Conservation (phyloP, 768 basidiomycete genomes). For the Calocybe cyanea region DNA sequence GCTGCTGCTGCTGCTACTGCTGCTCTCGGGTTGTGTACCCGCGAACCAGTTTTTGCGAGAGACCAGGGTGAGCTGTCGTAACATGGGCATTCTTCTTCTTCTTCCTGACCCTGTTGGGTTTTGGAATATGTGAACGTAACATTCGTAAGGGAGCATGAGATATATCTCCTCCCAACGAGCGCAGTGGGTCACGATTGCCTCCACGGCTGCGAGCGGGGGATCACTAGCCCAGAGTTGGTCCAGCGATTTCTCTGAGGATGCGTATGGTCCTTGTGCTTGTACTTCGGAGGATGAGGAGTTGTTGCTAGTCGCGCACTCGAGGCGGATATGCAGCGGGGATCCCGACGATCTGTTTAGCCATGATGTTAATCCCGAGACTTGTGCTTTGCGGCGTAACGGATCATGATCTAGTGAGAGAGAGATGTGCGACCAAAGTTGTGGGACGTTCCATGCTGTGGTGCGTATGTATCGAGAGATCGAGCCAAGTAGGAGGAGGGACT, state of each 20-base stretch:
- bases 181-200: conserved; percentile 3
- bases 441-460: conserved; percentile 5
- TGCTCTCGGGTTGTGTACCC: not conserved
- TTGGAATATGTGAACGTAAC: not conserved
- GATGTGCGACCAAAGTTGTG: conserved; percentile 11
- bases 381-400: not conserved
- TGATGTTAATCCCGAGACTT: conserved; percentile 2
- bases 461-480: conserved; percentile 8
- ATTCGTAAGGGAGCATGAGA: conserved; percentile 4
- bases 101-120: not conserved
- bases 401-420: not conserved
- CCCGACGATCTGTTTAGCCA: conserved; percentile 9
- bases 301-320: not conserved
- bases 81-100: not conserved
- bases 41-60: not conserved
- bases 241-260: not conserved
- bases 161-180: conserved; percentile 9
- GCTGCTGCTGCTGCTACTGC: no score
- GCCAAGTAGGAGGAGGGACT: conserved; percentile 7
- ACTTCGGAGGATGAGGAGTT: not conserved
- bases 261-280: not conserved
- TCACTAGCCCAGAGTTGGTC: not conserved
- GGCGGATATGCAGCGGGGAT: conserved; percentile 5
- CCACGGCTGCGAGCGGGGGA: conserved; percentile 1
- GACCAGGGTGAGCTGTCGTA: conserved; percentile 6